Evolutionary conservation across 768 basidiomycete species (phyloP).

Genomic region (Leccinum subgranulosum): DNA sequence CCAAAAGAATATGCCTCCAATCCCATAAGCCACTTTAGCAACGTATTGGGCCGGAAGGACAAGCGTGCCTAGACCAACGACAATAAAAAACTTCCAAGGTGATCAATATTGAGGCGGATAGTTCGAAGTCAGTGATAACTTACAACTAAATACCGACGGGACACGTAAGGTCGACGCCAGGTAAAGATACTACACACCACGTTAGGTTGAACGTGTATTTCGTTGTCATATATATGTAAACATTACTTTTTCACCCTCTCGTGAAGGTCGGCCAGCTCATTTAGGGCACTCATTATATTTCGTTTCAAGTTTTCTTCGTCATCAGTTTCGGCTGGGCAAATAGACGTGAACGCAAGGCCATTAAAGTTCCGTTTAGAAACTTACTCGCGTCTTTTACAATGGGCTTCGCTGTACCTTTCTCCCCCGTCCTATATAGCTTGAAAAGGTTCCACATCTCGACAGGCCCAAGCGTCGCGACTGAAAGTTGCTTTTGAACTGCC

Average conservation of each 20-base stretch:
- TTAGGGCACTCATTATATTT: constrained; percentile 37
- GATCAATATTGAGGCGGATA: constrained; percentile 2
- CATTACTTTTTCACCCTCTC: constrained; percentile 63
- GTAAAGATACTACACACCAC: constrained; percentile 49
- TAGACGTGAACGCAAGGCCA: background rate
- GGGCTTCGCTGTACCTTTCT: constrained; percentile 33
- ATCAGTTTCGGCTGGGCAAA: constrained; percentile 7
- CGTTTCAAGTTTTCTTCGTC: constrained; percentile 43
- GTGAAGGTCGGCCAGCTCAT: constrained; percentile 55
- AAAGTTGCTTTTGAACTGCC: constrained; percentile 44
- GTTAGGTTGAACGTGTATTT: constrained; percentile 2
- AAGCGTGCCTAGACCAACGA: constrained; percentile 37
- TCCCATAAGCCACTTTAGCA: constrained; percentile 44
- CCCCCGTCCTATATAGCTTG: constrained; percentile 38
- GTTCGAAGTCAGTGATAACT: constrained; percentile 9
- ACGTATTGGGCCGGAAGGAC: constrained; percentile 50
- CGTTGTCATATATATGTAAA: background rate
- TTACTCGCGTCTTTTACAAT: constrained; percentile 10
- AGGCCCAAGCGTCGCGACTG: constrained; percentile 44
- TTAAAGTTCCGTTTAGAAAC: background rate
- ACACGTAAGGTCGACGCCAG: constrained; percentile 58
- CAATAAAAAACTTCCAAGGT: constrained; percentile 33
- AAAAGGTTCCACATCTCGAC: constrained; percentile 55
- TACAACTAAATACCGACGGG: constrained; percentile 48
- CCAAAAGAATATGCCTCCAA: constrained; percentile 58